Evolutionary conservation across 768 basidiomycete genomes (phyloP), one percentile per base, ranked within the genome.

Genomic region (Termitomyces sp.): DNA sequence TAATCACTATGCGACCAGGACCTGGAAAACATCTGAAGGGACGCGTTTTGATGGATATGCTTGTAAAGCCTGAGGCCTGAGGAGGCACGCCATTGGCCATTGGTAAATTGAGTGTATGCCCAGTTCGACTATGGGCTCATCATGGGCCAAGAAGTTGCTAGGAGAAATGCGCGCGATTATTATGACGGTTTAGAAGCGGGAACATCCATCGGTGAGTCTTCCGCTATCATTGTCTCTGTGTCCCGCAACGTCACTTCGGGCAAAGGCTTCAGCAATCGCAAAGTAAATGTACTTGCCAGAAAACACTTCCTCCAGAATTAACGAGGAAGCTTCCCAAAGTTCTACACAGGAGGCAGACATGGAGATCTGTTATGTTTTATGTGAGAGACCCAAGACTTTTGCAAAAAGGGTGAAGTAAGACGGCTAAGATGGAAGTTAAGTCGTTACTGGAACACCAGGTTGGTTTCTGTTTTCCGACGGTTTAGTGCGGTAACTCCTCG

Each of bases 21-120:
- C 93, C 94, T 0, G 92, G 91, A 33, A 87, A 88, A 65, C 93
- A 95, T 65, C 74, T 95, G 43, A 80, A 91, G 63, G 93, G 92
- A 2, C 77, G 81, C 24, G 80, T 74, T 8, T 76, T 96, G 3
- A 85, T 92, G 79, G 81, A 78, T 57, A 93, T 89, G 3, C 67
- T 87, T 27, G 84, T 94, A 20, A 82, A 83, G 62, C 89, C 91
- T 1, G 90, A 93, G 69, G 62, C 89, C 91, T 1, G 90, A 93
- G 69, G 82, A 89, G 73, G 86, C 85, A 50, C 42, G 78, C 34
- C 4, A 30, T 30, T 7, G n/a, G n/a, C n/a, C n/a, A n/a, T n/a
- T n/a, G n/a, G n/a, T n/a, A n/a, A n/a, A n/a, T n/a, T 30, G 30
- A 3, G 3, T 30, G 30, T 7, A 30, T 30, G 30, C 30, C 30